A percentile compares a stretch with the other conserved stretches of the same genome.
These are phyloP conservation scores for Cyphellophora europaea DNA, from an alignment of 2,329 filamentous ascomycete species.

Conservation along the genomic window DNA sequence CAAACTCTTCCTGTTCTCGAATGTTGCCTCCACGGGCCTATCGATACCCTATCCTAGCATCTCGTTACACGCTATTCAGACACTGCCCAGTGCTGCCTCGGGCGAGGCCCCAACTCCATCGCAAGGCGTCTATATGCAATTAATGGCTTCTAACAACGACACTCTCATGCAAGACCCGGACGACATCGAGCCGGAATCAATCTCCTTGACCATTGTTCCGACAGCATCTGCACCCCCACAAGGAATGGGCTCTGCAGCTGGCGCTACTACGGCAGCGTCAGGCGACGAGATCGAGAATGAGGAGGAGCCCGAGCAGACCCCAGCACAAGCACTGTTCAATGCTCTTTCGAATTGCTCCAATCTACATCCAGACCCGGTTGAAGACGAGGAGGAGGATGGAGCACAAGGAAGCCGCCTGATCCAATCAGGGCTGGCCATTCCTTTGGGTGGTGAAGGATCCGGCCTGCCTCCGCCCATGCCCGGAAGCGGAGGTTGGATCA, in stretches of 20 bases:
- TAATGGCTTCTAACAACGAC: slow-evolving; percentile 24
- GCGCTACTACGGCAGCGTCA: slow-evolving; percentile 7
- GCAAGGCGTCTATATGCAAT: slow-evolving; percentile 40
- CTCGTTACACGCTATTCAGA: slow-evolving; percentile 39
- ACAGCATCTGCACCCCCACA: slow-evolving; percentile 17
- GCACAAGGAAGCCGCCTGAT: slow-evolving; percentile 23
- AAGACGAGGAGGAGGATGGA: slow-evolving; percentile 23
- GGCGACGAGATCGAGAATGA: slow-evolving; percentile 19
- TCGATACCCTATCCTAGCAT: slow-evolving; percentile 40
- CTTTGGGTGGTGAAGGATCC: slow-evolving; percentile 18
- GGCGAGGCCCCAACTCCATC: slow-evolving; percentile 19
- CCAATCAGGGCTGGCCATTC: slow-evolving; percentile 27
- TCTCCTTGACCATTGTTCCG: slow-evolving; percentile 35
- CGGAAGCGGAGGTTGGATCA: slow-evolving; percentile 52
- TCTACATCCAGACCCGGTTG: slow-evolving; percentile 36
- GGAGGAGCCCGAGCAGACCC: slow-evolving; percentile 25
- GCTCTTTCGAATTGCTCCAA: slow-evolving; percentile 40
- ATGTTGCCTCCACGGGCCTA: slow-evolving; percentile 26
- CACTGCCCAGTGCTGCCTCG: slow-evolving; percentile 20
- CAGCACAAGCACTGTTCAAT: slow-evolving; percentile 31
- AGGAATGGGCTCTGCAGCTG: slow-evolving; percentile 1
- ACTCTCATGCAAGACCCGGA: slow-evolving; percentile 17
- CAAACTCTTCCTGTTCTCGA: slow-evolving; percentile 34
- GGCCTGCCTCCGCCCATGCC: slow-evolving; percentile 37
- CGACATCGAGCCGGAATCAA: slow-evolving; percentile 31